Evolutionary conservation across 2,329 filamentous ascomycete species (phyloP).

Genomic region (Remersonia thermophila): DNA sequence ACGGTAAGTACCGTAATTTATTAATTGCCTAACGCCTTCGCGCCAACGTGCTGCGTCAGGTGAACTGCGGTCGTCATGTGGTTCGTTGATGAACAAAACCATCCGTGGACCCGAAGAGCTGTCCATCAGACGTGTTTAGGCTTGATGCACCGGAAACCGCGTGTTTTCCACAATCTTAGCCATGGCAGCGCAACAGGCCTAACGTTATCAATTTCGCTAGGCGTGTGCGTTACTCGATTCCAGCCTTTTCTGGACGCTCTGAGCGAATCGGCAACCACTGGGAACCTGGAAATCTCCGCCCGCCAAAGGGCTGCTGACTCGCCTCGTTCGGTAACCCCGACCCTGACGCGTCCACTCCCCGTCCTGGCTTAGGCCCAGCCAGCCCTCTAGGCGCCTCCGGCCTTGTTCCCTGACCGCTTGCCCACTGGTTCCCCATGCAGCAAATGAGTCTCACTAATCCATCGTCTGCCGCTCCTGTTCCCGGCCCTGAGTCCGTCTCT

Average conservation of each 20-base stretch:
- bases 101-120: no score
- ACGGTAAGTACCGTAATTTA: no score
- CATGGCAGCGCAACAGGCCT: no score
- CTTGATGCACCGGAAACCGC: no score
- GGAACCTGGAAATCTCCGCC: conserved; percentile 1
- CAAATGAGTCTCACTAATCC: conserved; percentile 44
- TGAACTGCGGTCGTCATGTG: no score
- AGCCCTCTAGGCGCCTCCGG: neutral
- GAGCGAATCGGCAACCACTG: neutral
- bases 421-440: neutral
- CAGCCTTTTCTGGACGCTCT: neutral
- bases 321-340: conserved; percentile 7
- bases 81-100: no score
- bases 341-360: conserved; percentile 1
- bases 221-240: neutral
- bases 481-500: conserved; percentile 35
- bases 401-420: conserved; percentile 1
- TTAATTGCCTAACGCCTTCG: no score
- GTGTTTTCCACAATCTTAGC: no score
- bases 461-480: conserved; percentile 30
- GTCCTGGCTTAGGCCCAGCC: neutral
- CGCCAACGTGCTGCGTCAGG: no score
- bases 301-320: conserved; percentile 5
- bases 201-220: no score
- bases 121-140: no score